Evolutionary conservation across 257 asterid species (phyloP).

Genomic region (Linaria vulgaris): DNA sequence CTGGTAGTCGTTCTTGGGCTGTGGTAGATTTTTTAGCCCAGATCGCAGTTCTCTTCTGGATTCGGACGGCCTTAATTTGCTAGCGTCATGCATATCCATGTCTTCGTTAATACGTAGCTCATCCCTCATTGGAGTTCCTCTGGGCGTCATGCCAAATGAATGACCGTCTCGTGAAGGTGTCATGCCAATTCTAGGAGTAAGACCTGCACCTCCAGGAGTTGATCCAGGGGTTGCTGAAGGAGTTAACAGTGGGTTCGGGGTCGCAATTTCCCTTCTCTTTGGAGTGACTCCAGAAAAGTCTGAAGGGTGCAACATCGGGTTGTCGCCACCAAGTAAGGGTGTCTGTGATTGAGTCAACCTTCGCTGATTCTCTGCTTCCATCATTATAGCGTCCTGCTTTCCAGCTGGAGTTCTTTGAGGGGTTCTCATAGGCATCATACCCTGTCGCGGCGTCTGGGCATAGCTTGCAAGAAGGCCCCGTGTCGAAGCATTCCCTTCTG

Average conservation of each 20-base stretch:
- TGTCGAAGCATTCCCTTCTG: constrained; percentile 91
- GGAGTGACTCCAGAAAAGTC: constrained; percentile 99
- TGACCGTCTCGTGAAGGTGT: constrained; percentile 74
- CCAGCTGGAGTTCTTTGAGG: constrained; percentile 96
- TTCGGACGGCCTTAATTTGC: constrained; percentile 56
- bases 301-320: constrained; percentile 90
- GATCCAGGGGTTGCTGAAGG: constrained; percentile 51
- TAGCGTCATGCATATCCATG: constrained; percentile 55
- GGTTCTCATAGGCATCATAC: constrained; percentile 85
- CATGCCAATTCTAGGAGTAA: constrained; percentile 87
- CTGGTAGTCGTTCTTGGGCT: constrained; percentile 93
- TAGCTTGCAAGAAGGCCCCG: constrained; percentile 89
- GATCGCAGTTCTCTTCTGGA: constrained; percentile 58
- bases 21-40: constrained; percentile 76
- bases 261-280: constrained; percentile 73
- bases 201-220: constrained; percentile 72
- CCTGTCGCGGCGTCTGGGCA: constrained; percentile 86
- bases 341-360: constrained; percentile 85
- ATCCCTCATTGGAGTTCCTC: constrained; percentile 92
- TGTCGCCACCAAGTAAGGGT: constrained; percentile 96
- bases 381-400: constrained; percentile 91
- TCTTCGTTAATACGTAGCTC: constrained; percentile 85
- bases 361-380: constrained; percentile 97
- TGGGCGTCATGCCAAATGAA: constrained; percentile 76
- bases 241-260: constrained; percentile 95